Conservation (phyloP, 306 rosid genomes). For the Notholithocarpus densiflorus region DNA sequence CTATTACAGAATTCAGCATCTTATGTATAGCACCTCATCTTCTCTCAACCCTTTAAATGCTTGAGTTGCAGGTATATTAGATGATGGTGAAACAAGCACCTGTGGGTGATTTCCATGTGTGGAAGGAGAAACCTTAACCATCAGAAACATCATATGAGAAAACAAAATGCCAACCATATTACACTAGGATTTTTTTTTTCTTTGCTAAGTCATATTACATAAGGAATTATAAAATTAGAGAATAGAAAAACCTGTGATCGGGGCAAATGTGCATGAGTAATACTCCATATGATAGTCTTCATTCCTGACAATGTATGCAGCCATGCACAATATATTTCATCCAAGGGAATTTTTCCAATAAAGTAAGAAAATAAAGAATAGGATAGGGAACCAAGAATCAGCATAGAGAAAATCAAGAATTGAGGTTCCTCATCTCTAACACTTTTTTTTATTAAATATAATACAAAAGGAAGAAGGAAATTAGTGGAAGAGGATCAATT, state of each 20-base stretch:
- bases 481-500: constrained; percentile 34
- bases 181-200: too few species aligned
- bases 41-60: constrained; percentile 95
- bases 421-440: constrained; percentile 8
- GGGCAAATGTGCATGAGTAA: constrained; percentile 94
- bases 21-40: constrained; percentile 71
- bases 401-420: not conserved
- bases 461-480: constrained; percentile 1
- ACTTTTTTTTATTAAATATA: not conserved
- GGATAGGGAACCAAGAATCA: not conserved
- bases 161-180: constrained; percentile 18
- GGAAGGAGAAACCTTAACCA: constrained; percentile 51
- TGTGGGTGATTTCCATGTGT: constrained; percentile 50
- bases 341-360: not conserved
- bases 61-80: constrained; percentile 74
- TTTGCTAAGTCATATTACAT: not conserved
- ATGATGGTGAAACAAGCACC: constrained; percentile 73
- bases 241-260: constrained; percentile 72
- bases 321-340: not conserved
- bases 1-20: constrained; percentile 17
- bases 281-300: constrained; percentile 99
- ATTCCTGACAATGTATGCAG: constrained; percentile 60
- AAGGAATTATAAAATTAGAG: constrained; percentile 8
- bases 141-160: constrained; percentile 33
- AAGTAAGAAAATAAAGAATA: not conserved